Evolutionary conservation across 2,329 filamentous ascomycete genomes (phyloP), one percentile per base, ranked within the genome.

Genomic region (Fusarium caatingaense): DNA sequence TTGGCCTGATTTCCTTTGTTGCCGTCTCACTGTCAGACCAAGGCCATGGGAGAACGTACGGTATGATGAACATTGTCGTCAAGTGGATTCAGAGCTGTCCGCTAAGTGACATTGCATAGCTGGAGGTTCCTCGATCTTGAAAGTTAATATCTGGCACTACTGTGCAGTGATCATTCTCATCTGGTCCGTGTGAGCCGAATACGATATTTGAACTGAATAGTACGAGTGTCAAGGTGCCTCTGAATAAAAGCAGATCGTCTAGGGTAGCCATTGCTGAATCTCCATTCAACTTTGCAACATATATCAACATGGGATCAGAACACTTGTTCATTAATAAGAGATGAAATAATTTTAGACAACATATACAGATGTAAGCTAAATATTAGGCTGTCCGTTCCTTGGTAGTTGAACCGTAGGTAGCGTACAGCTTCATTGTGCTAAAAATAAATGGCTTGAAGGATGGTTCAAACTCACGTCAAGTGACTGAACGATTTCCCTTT

Each of bases 81-180:
- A n/a, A n/a, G n/a, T 56, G 53, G 18, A 28, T 21, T 51, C 23
- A 40, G 32, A 28, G n/a, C n/a, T 53, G 12, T 53, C 12, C n/a
- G 8, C n/a, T 27, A 9, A 16, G 23, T 42, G 49, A 53, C 34
- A n/a, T 25, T n/a, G 34, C 23, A 51, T 51, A 13, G 13, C 21
- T 27, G 40, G 32, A 41, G 23, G 23, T 13, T 51, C 10, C 4
- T 41, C 8, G 18, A 51, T 25, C 8, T 16, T 27, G 13, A 16
- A 8, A 41, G 9, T 25, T 16, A 51, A 41, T 27, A 10, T 12
- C n/a, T 16, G 49, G 8, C 10, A 16, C n/a, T n/a, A n/a, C 34
- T 37, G 34, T 37, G 10, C 34, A 37, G 34, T 37, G 27, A 28
- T 51, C 49, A 20, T 20, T 41, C 12, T 41, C 23, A 18, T 21